Base-by-base conservation (phyloP, 768 basidiomycete genomes). In the Boletus rex-veris region DNA sequence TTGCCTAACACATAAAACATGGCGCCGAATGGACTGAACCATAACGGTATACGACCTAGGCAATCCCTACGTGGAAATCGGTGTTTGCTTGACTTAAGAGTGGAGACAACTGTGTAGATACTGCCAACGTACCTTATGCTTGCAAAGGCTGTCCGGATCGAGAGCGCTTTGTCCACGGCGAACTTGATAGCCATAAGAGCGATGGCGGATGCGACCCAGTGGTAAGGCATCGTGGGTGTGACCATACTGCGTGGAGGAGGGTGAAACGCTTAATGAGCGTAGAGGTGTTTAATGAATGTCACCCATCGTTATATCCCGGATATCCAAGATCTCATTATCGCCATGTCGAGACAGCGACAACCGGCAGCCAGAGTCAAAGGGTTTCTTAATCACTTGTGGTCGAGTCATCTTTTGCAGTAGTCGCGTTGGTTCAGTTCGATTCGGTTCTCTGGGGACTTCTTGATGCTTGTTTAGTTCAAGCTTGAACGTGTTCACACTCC, bases 11-110 rank as follows among this genome's bases (percentile, higher is more conserved):
- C 40, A 7, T 74, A 40, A 4, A 71, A 47, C 0, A 64, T 0
- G 8, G 66, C 18, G 4, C 66, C 58, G 42, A 74, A 71, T 0
- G 77, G 76, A 38, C 69, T 57, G 21, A 77, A 1, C 71, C 70
- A 73, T 48, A 62, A 35, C 7, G 45, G 3, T 24, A 30, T 8
- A 6, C 53, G 54, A 2, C 69, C 67, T 5, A 69, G 69, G 42
- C 3, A 58, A 37, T 54, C 44, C 28, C 67, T 67, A 35, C 33
- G 15, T 24, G 18, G 18, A 42, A 14, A 24, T 44, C 19, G 42
- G n/a, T 14, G 6, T 5, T 10, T 35, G 33, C 33, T 14, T 35
- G 33, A 35, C 14, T 14, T 35, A 6, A 35, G 33, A 35, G 33
- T 12, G 33, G 33, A 35, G 33, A 8, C 28, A 4, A 6, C 8